Conservation (phyloP, 768 basidiomycete genomes). For the Lactifluus subvellereus region DNA sequence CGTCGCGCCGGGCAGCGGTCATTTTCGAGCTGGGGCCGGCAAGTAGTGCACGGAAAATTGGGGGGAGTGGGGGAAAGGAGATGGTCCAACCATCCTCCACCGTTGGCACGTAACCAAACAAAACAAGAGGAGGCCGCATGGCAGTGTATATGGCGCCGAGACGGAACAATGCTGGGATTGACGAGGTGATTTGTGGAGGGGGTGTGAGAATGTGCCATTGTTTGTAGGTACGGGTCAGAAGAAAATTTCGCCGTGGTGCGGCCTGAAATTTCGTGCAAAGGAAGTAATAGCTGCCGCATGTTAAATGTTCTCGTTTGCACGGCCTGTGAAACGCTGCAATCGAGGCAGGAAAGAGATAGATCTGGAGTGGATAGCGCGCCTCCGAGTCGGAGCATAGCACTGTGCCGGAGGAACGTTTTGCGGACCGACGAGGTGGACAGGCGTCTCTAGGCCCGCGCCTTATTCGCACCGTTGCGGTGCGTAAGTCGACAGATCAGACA, state of each 20-base stretch:
- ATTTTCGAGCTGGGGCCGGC: neutral
- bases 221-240: neutral
- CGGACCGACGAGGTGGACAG: neutral
- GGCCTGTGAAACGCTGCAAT: neutral
- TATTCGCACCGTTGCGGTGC: conserved; percentile 9
- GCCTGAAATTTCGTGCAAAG: neutral
- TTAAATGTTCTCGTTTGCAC: neutral
- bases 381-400: neutral
- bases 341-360: neutral
- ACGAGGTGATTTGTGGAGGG: conserved; percentile 1
- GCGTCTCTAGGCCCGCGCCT: conserved; percentile 10
- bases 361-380: neutral
- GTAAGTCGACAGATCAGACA: neutral
- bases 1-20: neutral
- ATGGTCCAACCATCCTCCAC: neutral
- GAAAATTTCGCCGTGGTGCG: neutral
- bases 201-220: neutral
- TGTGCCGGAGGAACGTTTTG: neutral
- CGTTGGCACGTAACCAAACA: neutral
- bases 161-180: neutral
- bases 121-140: neutral
- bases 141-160: neutral
- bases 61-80: neutral
- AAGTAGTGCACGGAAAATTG: neutral
- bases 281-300: neutral